Evolutionary conservation across 805 yeast species (phyloP).

Genomic region (Scheffersomyces spartinae): DNA sequence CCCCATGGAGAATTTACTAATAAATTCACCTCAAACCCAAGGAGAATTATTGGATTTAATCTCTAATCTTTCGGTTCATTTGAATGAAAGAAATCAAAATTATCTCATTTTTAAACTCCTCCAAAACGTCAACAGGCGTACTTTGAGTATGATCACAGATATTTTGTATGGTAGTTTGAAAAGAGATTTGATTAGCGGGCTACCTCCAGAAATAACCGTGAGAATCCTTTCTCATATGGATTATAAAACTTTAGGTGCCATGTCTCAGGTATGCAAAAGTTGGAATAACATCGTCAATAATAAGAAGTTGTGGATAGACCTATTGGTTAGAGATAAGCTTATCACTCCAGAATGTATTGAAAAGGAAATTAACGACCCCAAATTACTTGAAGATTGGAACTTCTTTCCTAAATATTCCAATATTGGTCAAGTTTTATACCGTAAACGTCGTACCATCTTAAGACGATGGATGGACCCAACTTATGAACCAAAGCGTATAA

Average conservation of each 20-base stretch:
- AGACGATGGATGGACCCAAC: conserved; percentile 73
- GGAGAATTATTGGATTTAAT: conserved; percentile 29
- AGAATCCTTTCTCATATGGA: conserved; percentile 58
- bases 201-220: conserved; percentile 68
- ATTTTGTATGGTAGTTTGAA: conserved; percentile 44
- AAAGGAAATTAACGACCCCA: conserved; percentile 20
- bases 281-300: conserved; percentile 53
- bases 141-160: conserved; percentile 49
- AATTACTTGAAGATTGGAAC: conserved; percentile 19
- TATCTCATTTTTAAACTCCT: conserved; percentile 44
- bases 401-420: conserved; percentile 11
- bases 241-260: conserved; percentile 44
- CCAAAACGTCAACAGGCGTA: conserved; percentile 44
- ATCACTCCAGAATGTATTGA: conserved; percentile 36
- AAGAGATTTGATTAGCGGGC: conserved; percentile 56
- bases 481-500: conserved; percentile 55
- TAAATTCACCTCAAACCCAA: conserved; percentile 19
- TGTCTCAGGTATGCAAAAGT: conserved; percentile 50
- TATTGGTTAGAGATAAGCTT: conserved; percentile 33
- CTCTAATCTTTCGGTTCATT: conserved; percentile 17
- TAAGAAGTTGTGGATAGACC: conserved; percentile 15
- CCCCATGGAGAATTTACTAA: conserved; percentile 8
- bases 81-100: conserved; percentile 36
- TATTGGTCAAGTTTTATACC: conserved; percentile 43
- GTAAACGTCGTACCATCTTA: conserved; percentile 44